Percentiles rank a stretch among this genome's conserved stretches.
These are phyloP conservation scores for Chrysanthemum lavandulifolium DNA, from an alignment of 129 eudicot genomes.

Conservation along the genomic window DNA sequence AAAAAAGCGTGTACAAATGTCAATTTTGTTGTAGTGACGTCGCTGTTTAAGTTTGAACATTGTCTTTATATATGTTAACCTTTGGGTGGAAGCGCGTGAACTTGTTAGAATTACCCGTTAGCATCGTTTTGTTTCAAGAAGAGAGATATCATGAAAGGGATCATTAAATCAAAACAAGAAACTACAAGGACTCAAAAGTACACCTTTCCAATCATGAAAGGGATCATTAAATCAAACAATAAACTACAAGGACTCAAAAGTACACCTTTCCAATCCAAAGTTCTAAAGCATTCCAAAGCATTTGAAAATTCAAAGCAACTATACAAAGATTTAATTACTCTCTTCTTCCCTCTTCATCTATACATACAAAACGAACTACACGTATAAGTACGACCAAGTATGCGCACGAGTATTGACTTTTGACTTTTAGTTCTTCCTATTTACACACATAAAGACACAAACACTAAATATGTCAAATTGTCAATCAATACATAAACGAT, in stretches of 20 bases:
- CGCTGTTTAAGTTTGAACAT: no score
- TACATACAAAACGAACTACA: constrained; percentile 11
- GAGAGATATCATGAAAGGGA: no score
- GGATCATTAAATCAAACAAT: neutral
- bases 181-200: no score
- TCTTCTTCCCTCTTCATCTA: constrained; percentile 4
- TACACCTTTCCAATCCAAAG: neutral
- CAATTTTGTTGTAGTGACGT: no score
- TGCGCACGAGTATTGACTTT: constrained; percentile 41
- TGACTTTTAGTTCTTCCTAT: constrained; percentile 31
- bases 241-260: neutral
- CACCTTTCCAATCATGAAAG: no score
- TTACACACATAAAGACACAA: constrained; percentile 11
- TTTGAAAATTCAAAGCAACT: constrained; percentile 24
- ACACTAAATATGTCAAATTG: neutral
- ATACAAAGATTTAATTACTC: neutral
- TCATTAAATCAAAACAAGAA: no score
- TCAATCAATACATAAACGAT: neutral
- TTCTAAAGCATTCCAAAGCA: neutral
- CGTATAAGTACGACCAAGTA: constrained; percentile 31
- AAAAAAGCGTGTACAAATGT: no score
- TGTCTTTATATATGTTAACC: no score
- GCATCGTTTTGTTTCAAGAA: no score
- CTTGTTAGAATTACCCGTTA: no score
- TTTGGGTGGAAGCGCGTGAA: no score